Conservation (phyloP, 2,329 filamentous ascomycete genomes). For the Periglandula ipomoeae region DNA sequence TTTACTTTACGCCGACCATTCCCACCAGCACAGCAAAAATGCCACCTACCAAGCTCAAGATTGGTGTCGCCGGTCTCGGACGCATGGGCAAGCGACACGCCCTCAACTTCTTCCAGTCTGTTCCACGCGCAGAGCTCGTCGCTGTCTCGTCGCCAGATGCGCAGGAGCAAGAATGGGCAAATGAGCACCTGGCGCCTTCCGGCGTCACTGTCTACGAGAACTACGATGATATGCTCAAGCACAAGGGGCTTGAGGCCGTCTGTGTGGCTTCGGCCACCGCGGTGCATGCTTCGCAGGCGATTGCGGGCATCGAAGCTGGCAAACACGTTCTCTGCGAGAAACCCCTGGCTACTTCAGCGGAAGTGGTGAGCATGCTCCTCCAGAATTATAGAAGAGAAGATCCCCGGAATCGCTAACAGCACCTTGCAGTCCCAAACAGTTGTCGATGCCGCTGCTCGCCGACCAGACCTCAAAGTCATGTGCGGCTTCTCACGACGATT, state of each 20-base stretch:
- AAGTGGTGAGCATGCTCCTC: constrained; percentile 37
- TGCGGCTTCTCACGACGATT: constrained; percentile 35
- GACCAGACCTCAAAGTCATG: constrained; percentile 52
- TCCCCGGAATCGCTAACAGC: background rate
- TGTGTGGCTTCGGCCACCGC: constrained; percentile 34
- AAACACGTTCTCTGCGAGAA: constrained; percentile 53
- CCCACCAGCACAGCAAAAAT: constrained; percentile 4
- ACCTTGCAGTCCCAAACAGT: constrained; percentile 43
- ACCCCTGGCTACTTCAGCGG: constrained; percentile 47
- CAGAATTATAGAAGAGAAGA: background rate
- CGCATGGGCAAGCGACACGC: constrained; percentile 46
- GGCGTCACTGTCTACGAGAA: constrained; percentile 34
- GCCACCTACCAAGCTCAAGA: constrained; percentile 24
- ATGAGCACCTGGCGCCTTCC: constrained; percentile 30
- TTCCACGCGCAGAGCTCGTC: constrained; percentile 37
- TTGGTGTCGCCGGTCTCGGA: constrained; percentile 40
- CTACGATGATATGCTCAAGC: constrained; percentile 36
- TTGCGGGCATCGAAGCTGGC: constrained; percentile 42
- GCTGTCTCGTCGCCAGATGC: constrained; percentile 38
- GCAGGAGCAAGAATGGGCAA: constrained; percentile 34
- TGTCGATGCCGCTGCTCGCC: constrained; percentile 41
- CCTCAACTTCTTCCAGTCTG: constrained; percentile 34
- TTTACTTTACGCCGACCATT: background rate
- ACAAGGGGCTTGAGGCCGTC: constrained; percentile 30
- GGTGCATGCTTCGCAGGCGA: constrained; percentile 48